Evolutionary conservation across 192 early-diverging fungal species (phyloP).

Genomic region (Umbelopsis ramanniana): DNA sequence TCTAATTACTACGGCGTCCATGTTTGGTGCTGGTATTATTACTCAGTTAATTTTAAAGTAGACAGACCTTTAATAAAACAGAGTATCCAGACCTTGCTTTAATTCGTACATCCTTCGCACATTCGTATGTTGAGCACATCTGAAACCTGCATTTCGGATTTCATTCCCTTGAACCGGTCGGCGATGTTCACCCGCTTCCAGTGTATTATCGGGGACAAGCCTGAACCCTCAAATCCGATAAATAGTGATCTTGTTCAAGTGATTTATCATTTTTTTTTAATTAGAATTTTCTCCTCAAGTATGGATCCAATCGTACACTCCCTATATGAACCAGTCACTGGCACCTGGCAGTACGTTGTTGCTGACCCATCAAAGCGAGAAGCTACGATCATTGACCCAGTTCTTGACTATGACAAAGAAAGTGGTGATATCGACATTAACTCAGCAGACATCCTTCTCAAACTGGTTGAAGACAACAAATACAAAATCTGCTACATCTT

Average conservation of each 20-base stretch:
- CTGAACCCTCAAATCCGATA: no score
- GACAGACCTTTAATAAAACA: not conserved
- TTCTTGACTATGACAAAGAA: slow-evolving; percentile 6
- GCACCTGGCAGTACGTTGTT: not conserved
- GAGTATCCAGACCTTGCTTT: not conserved
- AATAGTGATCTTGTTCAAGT: no score
- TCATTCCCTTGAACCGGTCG: no score
- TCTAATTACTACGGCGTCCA: not conserved
- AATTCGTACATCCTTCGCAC: no score
- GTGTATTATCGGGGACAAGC: no score
- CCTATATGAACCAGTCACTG: not conserved
- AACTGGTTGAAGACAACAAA: not conserved
- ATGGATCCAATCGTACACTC: not conserved
- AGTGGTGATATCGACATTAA: not conserved
- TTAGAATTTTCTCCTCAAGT: not conserved
- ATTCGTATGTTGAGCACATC: no score
- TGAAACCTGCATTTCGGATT: no score
- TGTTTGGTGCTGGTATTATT: not conserved
- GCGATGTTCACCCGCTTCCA: no score
- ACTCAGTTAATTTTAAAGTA: not conserved
- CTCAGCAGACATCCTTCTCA: not conserved
- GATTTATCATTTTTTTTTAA: not conserved
- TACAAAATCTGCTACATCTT: not conserved
- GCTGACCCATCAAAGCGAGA: not conserved
- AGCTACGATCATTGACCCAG: not conserved